A percentile compares a stretch with the other conserved stretches of the same genome.
Evolutionary conservation across 2,329 filamentous ascomycete genomes (phyloP).

Genomic region (Macrophomina tecta): DNA sequence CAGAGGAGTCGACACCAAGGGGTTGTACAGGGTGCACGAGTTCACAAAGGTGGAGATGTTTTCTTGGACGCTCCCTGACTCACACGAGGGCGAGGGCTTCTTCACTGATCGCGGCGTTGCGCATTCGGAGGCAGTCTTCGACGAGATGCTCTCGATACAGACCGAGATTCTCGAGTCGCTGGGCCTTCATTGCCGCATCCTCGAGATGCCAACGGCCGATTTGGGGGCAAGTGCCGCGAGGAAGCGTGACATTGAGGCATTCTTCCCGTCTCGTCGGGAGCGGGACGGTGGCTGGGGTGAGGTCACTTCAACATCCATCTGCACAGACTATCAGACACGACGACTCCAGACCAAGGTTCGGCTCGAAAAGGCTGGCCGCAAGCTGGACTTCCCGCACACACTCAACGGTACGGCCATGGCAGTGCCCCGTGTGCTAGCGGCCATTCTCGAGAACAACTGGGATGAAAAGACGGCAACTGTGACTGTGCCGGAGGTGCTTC

Average conservation of each 20-base stretch:
- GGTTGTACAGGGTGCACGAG: slow-evolving; percentile 94
- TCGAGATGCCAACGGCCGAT: slow-evolving; percentile 90
- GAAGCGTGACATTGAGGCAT: slow-evolving; percentile 93
- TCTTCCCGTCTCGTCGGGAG: slow-evolving; percentile 79
- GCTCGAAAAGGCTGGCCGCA: slow-evolving; percentile 50
- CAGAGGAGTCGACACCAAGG: slow-evolving; percentile 87
- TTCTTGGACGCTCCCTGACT: slow-evolving; percentile 76
- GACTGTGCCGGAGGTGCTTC: slow-evolving; percentile 76
- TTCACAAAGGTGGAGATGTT: slow-evolving; percentile 99
- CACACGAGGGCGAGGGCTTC: slow-evolving; percentile 40
- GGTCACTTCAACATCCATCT: slow-evolving; percentile 87
- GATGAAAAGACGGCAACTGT: slow-evolving; percentile 72
- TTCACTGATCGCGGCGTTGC: slow-evolving; percentile 31
- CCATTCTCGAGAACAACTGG: slow-evolving; percentile 90
- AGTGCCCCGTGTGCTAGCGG: slow-evolving; percentile 86
- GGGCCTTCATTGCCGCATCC: slow-evolving; percentile 81
- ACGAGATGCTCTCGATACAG: slow-evolving; percentile 87
- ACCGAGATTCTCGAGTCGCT: slow-evolving; percentile 79
- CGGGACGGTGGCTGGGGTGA: slow-evolving; percentile 85
- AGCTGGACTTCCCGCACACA: slow-evolving; percentile 80
- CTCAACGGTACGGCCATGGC: slow-evolving; percentile 94
- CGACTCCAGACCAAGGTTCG: slow-evolving; percentile 78
- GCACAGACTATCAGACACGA: slow-evolving; percentile 91
- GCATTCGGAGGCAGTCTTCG: slow-evolving; percentile 65
- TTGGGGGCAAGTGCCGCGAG: slow-evolving; percentile 85